Conservation (phyloP, 2,329 filamentous ascomycete species). For the Trichophyton benhamiae region DNA sequence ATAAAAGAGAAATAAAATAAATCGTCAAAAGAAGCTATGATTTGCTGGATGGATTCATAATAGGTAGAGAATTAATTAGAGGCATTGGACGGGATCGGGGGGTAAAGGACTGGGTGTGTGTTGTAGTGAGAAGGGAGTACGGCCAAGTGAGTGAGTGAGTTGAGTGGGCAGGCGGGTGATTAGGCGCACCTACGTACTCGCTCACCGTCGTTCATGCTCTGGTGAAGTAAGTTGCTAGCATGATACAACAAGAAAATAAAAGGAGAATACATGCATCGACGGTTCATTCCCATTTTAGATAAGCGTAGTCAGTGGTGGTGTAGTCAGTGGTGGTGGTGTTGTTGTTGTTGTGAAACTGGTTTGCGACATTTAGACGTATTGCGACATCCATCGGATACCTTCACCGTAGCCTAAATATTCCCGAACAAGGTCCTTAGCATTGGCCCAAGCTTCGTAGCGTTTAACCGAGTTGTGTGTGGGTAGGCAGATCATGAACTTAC, state of each 20-base stretch:
- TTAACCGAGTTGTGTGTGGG: too few species aligned
- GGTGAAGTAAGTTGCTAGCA: background rate
- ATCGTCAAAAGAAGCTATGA: background rate
- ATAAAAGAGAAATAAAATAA: background rate
- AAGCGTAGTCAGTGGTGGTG: conserved; percentile 16
- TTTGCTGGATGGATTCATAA: conserved; percentile 1
- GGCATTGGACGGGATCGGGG: background rate
- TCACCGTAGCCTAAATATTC: conserved; percentile 59
- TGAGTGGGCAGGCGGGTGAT: too few species aligned
- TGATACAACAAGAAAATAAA: background rate
- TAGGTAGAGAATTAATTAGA: background rate
- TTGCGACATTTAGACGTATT: conserved; percentile 54
- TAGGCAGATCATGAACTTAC: conserved; percentile 32
- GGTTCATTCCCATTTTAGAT: conserved; percentile 4
- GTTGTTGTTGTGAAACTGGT: conserved; percentile 19
- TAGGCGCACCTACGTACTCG: too few species aligned
- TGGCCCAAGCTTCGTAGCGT: background rate
- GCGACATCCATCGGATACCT: conserved; percentile 80
- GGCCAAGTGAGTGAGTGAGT: background rate
- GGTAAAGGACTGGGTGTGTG: background rate
- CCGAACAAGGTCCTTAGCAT: background rate
- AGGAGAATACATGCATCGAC: background rate
- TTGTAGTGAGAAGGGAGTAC: background rate
- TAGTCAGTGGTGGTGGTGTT: too few species aligned
- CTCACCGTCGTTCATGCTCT: background rate